Percentiles rank a stretch among this genome's conserved stretches.
Evolutionary conservation across 208 protist species (phyloP).

Genomic region (Plasmodiophora brassicae): DNA sequence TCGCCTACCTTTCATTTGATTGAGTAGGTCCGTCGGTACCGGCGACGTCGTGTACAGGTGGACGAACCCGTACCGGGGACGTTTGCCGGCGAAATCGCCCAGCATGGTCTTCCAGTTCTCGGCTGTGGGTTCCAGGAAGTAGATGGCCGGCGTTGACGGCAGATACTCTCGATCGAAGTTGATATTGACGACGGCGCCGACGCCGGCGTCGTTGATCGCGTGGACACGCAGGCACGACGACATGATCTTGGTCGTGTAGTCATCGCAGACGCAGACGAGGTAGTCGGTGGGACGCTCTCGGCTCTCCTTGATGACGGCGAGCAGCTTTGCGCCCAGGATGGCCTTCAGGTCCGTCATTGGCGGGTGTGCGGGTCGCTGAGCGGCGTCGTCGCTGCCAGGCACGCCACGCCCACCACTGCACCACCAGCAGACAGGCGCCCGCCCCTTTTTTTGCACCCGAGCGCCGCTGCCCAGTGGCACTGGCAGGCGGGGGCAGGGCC

Average conservation of each 20-base stretch:
- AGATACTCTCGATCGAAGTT: constrained; percentile 8
- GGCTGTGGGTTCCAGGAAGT: not conserved
- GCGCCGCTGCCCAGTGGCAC: too few relatives aligned
- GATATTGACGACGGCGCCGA: constrained; percentile 24
- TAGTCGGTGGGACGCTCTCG: constrained; percentile 19
- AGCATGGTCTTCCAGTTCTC: not conserved
- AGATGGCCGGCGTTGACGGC: not conserved
- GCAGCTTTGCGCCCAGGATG: not conserved
- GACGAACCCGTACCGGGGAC: not conserved
- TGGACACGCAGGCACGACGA: constrained; percentile 6
- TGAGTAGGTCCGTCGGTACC: not conserved
- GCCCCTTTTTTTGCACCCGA: too few relatives aligned
- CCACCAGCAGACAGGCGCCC: too few relatives aligned
- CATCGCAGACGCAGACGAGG: constrained; percentile 21
- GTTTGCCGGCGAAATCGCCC: not conserved
- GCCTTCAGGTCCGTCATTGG: constrained; percentile 29
- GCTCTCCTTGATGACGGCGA: constrained; percentile 27
- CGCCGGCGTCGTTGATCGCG: constrained; percentile 21
- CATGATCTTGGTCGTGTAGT: constrained; percentile 18
- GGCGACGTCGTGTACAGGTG: constrained; percentile 1
- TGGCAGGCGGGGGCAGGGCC: too few relatives aligned
- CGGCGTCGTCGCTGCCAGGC: too few relatives aligned
- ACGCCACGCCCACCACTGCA: too few relatives aligned
- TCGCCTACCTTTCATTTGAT: not conserved
- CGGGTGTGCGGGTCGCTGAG: too few relatives aligned